Percentiles rank a stretch among this genome's conserved stretches.
phyloP scores from a whole-genome alignment of 306 rosid genomes.

The Vigna trinervia region DNA sequence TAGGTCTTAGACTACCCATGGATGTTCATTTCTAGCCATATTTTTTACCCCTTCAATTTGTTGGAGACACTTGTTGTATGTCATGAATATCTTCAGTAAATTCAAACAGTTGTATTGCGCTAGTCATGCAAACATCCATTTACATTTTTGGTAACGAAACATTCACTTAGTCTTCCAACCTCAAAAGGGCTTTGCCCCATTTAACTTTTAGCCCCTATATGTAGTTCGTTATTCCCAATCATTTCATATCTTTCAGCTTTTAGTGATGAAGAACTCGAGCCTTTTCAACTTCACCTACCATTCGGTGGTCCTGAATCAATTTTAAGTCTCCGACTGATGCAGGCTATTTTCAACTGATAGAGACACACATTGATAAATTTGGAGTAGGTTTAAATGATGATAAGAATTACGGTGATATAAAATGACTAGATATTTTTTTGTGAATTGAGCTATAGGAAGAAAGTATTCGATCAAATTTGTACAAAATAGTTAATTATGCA shows the following conservation, averaged over 20 bases:
- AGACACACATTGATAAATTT: not conserved
- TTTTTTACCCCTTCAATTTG: not conserved
- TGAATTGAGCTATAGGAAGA: not conserved
- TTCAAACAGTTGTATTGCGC: conserved; percentile 1
- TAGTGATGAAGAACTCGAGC: not conserved
- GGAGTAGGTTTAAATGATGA: not conserved
- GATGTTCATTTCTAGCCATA: conserved; percentile 3
- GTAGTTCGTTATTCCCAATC: not conserved
- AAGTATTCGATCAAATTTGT: not conserved
- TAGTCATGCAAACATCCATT: not conserved
- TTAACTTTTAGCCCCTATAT: conserved; percentile 18
- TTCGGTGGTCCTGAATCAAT: conserved; percentile 11
- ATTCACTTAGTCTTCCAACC: not conserved
- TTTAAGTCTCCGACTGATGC: not conserved
- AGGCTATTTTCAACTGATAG: not conserved
- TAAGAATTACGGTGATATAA: not conserved
- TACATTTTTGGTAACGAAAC: conserved; percentile 8
- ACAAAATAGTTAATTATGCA: not conserved
- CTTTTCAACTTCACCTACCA: not conserved
- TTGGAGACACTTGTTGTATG: conserved; percentile 24
- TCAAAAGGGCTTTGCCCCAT: not conserved
- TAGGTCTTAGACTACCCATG: conserved; percentile 6
- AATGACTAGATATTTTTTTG: not conserved
- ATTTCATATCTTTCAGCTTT: not conserved
- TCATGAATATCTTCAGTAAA: not conserved